Percentiles rank a stretch among this genome's conserved stretches.
These are phyloP conservation scores for Phaffomyces opuntiae DNA, from an alignment of 805 yeast genomes.

Conservation along the genomic window DNA sequence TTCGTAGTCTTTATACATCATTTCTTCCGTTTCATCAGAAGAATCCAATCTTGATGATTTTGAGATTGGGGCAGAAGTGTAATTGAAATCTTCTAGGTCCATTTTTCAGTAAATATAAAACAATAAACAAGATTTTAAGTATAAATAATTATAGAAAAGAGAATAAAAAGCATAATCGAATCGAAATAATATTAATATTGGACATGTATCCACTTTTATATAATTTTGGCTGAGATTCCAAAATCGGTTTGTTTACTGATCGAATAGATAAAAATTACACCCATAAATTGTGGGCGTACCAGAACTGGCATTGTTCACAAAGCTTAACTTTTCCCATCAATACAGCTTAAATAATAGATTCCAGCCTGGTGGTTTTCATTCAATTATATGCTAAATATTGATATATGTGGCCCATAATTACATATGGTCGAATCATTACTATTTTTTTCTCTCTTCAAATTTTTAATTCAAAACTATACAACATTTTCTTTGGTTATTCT, in stretches of 20 bases:
- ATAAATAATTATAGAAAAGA: not conserved
- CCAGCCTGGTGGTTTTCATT: no score
- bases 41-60: not conserved
- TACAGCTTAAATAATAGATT: no score
- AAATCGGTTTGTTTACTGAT: slow-evolving; percentile 8
- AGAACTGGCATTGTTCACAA: no score
- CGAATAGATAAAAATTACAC: slow-evolving; percentile 12
- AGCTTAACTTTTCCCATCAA: not conserved
- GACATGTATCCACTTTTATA: not conserved
- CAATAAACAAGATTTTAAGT: no score
- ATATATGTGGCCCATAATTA: no score
- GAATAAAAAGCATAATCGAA: not conserved
- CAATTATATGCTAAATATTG: no score
- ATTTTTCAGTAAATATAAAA: not conserved
- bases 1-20: slow-evolving; percentile 32
- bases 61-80: slow-evolving; percentile 6
- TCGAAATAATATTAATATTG: no score
- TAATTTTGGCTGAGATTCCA: no score
- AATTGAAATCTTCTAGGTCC: slow-evolving; percentile 5
- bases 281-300: not conserved
- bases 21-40: slow-evolving; percentile 5
- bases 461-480: no score
- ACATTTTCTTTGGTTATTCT: no score
- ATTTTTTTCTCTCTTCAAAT: no score
- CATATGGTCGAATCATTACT: no score